Evolutionary conservation across 2,329 filamentous ascomycete species (phyloP), one percentile per base, ranked within the genome.

Genomic region (Seiridium cupressi): DNA sequence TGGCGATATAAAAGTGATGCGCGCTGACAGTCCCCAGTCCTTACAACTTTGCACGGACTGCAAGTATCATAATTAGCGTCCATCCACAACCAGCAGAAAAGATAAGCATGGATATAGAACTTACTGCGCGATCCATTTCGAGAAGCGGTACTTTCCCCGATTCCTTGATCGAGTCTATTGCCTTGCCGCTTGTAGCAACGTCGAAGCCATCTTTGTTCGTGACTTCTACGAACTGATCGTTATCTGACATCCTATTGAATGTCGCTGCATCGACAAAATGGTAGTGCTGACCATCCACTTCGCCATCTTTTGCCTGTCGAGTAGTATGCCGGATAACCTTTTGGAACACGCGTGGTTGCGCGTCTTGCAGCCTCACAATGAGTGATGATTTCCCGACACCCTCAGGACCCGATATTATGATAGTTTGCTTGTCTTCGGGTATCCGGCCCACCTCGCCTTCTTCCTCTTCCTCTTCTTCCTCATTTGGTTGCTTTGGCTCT

Each of bases 341-440:
- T 26, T 82, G 87, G 67, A 94, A 92, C 26, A 86, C 85, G 56
- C 85, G 83, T 5, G 84, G 85, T 70, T 87, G 85, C 59, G 84
- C 81, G 35, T 86, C 82, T 64, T 89, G 76, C 13, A 95, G 81
- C 63, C 83, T 82, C 60, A 82, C 82, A 57, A 89, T 76, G 48
- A 93, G 76, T 1, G 84, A 84, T 13, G 85, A 84, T 71, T 89
- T 90, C 49, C 86, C 87, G 7, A 81, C 79, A 58, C 84, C 84
- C 5, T 78, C 79, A 4, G 87, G 84, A 3, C 89, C 90, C 7
- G 87, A 87, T 63, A 95, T 79, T 63, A 94, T 83, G 62, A 94
- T 84, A 5, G 84, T 76, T 3, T 77, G 77, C 54, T 72, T 76
- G 64, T 87, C 79, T 31, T 77, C 72, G 3, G 84, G 85, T 59